phyloP scores from a whole-genome alignment of 2,329 filamentous ascomycete species.

The Ramularia collo-cygni region DNA sequence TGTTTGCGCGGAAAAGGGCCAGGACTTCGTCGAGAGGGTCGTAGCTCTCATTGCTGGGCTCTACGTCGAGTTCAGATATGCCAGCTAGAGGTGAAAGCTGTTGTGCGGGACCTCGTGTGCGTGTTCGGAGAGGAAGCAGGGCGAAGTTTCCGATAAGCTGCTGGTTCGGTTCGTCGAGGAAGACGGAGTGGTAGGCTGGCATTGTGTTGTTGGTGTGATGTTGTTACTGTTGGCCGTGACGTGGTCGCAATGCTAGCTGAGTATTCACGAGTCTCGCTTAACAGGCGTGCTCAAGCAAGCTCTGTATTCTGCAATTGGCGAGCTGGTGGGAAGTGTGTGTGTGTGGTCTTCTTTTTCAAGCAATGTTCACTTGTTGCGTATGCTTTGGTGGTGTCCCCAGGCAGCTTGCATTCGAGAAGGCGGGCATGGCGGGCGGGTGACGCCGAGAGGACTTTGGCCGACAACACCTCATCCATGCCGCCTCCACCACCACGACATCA shows the following conservation, averaged over 20 bases:
- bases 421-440: background rate
- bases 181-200: slow-evolving; percentile 90
- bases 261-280: no score
- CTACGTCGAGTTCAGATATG: slow-evolving; percentile 52
- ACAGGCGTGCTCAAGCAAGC: slow-evolving; percentile 1
- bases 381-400: background rate
- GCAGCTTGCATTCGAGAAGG: background rate
- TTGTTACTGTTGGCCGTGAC: background rate
- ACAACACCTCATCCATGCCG: background rate
- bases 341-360: no score
- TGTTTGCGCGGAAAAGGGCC: slow-evolving; percentile 91
- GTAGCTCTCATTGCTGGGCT: slow-evolving; percentile 87
- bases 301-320: no score
- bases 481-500: background rate
- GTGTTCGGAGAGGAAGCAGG: slow-evolving; percentile 86
- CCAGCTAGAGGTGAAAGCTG: slow-evolving; percentile 57
- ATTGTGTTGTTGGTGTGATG: slow-evolving; percentile 15
- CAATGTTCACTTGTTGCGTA: no score
- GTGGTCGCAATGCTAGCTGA: background rate
- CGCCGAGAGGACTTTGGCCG: background rate
- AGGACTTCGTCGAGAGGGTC: slow-evolving; percentile 94
- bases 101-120: slow-evolving; percentile 90
- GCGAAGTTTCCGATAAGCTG: slow-evolving; percentile 80
- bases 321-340: no score
- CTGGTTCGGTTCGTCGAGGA: slow-evolving; percentile 70